Evolutionary conservation across 169 alveolate species (phyloP).

Genomic region (Besnoitia besnoiti): DNA sequence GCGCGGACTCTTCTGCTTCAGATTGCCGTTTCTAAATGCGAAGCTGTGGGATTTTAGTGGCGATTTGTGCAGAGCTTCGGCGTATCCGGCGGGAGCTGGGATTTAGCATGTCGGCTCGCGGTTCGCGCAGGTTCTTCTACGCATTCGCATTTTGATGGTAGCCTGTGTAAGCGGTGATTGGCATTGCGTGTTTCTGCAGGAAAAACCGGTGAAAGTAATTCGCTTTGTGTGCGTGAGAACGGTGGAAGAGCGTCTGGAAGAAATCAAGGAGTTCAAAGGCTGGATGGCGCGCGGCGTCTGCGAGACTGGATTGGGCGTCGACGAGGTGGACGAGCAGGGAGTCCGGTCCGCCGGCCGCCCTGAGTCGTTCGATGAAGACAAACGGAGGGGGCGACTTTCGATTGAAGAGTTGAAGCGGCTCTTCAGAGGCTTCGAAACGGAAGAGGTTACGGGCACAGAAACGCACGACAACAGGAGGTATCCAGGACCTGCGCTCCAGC

Average conservation of each 20-base stretch:
- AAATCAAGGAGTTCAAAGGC: slow-evolving; percentile 64
- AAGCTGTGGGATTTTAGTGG: too few species aligned
- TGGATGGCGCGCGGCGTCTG: slow-evolving; percentile 58
- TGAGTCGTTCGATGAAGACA: slow-evolving; percentile 49
- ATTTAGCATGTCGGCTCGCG: too few species aligned
- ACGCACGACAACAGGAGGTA: background rate
- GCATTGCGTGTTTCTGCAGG: slow-evolving; percentile 17
- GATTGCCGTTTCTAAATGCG: too few species aligned
- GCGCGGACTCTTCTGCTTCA: too few species aligned
- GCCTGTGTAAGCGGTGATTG: too few species aligned
- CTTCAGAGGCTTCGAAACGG: slow-evolving; percentile 64
- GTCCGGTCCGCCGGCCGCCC: background rate
- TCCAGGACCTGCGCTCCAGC: slow-evolving; percentile 19
- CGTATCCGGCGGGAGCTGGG: too few species aligned
- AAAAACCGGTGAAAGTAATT: slow-evolving; percentile 55
- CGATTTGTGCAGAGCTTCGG: too few species aligned
- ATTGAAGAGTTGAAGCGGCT: slow-evolving; percentile 58
- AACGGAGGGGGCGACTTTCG: slow-evolving; percentile 51
- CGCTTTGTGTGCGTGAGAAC: slow-evolving; percentile 67
- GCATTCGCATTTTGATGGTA: too few species aligned
- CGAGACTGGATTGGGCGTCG: background rate
- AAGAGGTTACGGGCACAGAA: slow-evolving; percentile 40
- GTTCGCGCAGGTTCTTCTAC: too few species aligned
- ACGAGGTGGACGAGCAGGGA: background rate
- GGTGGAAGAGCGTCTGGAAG: slow-evolving; percentile 68